A percentile compares a stretch with the other conserved stretches of the same genome.
phyloP scores from a whole-genome alignment of 495 filamentous ascomycete species.

The Terfezia boudieri region DNA sequence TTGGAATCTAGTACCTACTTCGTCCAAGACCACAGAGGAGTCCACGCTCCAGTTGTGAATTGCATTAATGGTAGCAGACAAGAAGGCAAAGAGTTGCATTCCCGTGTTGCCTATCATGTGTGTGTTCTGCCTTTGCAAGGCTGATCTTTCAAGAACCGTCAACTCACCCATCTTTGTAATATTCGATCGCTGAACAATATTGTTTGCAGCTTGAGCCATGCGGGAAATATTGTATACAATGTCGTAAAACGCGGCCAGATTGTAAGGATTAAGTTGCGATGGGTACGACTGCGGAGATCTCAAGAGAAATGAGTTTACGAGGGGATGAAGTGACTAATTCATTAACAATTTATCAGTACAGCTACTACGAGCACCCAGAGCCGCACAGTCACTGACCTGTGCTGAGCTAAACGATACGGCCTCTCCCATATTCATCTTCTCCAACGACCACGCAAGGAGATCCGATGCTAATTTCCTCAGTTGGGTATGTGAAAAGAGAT shows the following conservation, averaged over 20 bases:
- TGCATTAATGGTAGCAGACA: slow-evolving; percentile 6
- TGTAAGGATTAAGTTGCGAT: neutral
- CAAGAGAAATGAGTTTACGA: slow-evolving; percentile 38
- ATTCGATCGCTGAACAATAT: neutral
- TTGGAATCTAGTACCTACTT: neutral
- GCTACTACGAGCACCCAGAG: slow-evolving; percentile 3
- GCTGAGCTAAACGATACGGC: slow-evolving; percentile 2
- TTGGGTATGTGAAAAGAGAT: neutral
- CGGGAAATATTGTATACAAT: neutral
- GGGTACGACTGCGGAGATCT: slow-evolving; percentile 1
- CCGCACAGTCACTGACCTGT: slow-evolving; percentile 28
- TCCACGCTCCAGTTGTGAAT: slow-evolving; percentile 8
- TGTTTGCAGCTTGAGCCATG: neutral
- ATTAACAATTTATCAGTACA: slow-evolving; percentile 21
- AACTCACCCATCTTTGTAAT: neutral
- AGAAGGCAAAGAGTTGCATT: slow-evolving; percentile 14
- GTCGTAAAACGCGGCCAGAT: neutral
- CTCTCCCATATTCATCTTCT: neutral
- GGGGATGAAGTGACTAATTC: slow-evolving; percentile 37
- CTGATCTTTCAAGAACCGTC: neutral
- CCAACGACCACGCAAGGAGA: no score
- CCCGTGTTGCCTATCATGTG: slow-evolving; percentile 2
- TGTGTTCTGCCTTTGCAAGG: neutral
- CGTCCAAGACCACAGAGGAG: neutral
- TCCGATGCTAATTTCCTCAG: slow-evolving; percentile 7